Percentiles rank a stretch among this genome's conserved stretches.
Evolutionary conservation across 2,329 filamentous ascomycete species (phyloP).

Genomic region (Colletotrichum agaves): DNA sequence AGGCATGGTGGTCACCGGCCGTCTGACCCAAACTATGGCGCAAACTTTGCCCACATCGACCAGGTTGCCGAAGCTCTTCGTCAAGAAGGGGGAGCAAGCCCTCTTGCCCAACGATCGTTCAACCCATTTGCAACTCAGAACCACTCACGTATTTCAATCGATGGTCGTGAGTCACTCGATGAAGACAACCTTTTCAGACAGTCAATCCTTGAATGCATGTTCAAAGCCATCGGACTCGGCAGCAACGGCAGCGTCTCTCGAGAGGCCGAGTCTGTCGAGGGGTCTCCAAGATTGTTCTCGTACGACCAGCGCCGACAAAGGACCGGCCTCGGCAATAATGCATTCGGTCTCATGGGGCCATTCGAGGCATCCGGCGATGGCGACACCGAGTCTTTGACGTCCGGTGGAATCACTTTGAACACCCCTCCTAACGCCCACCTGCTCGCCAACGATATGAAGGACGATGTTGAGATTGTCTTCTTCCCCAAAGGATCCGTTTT

Average conservation of each 20-base stretch:
- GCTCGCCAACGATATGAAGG: slow-evolving; percentile 82
- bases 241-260: slow-evolving; percentile 72
- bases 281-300: slow-evolving; percentile 84
- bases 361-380: slow-evolving; percentile 82
- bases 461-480: slow-evolving; percentile 96
- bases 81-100: slow-evolving; percentile 53
- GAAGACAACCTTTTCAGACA: slow-evolving; percentile 91
- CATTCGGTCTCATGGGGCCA: slow-evolving; percentile 90
- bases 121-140: slow-evolving; percentile 67
- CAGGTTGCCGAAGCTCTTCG: slow-evolving; percentile 45
- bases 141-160: slow-evolving; percentile 61
- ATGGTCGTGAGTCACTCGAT: slow-evolving; percentile 83
- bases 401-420: slow-evolving; percentile 70
- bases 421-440: slow-evolving; percentile 72
- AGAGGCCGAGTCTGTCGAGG: slow-evolving; percentile 81
- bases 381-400: slow-evolving; percentile 87
- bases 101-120: slow-evolving; percentile 61
- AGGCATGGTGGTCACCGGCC: slow-evolving; percentile 65
- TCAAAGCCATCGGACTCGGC: slow-evolving; percentile 89
- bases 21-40: slow-evolving; percentile 38
- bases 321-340: slow-evolving; percentile 78
- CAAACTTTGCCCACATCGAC: slow-evolving; percentile 43
- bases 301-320: slow-evolving; percentile 86
- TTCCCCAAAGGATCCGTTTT: slow-evolving; percentile 95
- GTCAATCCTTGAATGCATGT: slow-evolving; percentile 93